phyloP scores from a whole-genome alignment of 768 basidiomycete genomes.

The Rhodosporidiobolus sp. region DNA sequence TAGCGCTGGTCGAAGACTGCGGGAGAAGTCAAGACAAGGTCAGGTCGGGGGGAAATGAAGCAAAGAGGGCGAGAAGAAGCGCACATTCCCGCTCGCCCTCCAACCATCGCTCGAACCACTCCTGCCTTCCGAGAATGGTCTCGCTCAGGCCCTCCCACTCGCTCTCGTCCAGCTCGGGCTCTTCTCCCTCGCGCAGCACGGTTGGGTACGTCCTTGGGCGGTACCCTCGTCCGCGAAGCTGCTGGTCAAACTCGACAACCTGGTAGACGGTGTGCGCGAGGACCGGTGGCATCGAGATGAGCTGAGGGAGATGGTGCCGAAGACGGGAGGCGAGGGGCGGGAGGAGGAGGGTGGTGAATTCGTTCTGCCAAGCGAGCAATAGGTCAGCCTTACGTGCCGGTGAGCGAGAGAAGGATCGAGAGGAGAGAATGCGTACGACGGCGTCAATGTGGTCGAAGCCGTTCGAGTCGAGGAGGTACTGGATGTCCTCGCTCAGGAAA shows the following conservation, averaged over 20 bases:
- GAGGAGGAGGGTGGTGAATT: conserved; percentile 75
- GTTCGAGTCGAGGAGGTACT: conserved; percentile 64
- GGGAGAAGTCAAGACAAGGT: not conserved
- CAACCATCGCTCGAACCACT: conserved; percentile 91
- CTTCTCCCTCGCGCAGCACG: conserved; percentile 36
- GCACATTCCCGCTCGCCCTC: conserved; percentile 82
- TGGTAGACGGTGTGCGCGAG: conserved; percentile 96
- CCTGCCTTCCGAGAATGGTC: conserved; percentile 71
- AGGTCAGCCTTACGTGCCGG: not conserved
- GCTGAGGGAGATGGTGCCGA: conserved; percentile 64
- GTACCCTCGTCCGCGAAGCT: conserved; percentile 69
- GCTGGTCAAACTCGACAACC: conserved; percentile 78
- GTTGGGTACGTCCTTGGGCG: conserved; percentile 50
- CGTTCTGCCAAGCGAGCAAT: conserved; percentile 59
- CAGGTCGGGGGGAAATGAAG: too few relatives aligned
- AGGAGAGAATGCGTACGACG: conserved; percentile 54
- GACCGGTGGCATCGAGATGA: conserved; percentile 69
- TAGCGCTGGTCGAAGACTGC: conserved; percentile 85
- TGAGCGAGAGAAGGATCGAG: too few relatives aligned
- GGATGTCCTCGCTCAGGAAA: conserved; percentile 74
- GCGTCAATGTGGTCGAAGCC: conserved; percentile 66
- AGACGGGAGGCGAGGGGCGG: conserved; percentile 75
- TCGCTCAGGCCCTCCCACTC: conserved; percentile 76
- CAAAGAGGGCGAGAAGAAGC: conserved; percentile 45
- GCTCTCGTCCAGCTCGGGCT: not conserved